Base-by-base conservation (phyloP, 352 stramenopile genomes). In the Phytophthora crassamura region DNA sequence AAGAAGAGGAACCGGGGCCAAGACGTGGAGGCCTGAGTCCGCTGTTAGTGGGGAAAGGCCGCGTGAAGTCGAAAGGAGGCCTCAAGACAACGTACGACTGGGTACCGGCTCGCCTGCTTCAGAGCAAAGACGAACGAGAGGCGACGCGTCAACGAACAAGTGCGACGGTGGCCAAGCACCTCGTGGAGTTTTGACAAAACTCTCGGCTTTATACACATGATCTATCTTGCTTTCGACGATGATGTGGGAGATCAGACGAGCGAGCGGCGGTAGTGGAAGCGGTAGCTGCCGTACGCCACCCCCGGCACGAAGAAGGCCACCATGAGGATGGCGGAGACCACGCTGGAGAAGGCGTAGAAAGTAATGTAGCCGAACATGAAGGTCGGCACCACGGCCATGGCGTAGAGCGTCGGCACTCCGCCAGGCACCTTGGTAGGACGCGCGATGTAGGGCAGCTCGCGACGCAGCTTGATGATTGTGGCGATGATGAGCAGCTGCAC, bases 401-500 rank as follows among this genome's bases (percentile, higher is more conserved):
- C 15, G 22, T 50, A 61, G 6, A 91, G 60, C 49, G 77, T 51
- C 18, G 53, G 64, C 11, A 70, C 55, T 41, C 81, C 80, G 5
- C 81, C 78, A 16, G 81, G 78, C 0, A 88, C 72, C 50, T 78
- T 80, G 28, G 71, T 88, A 0, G 88, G 86, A 3, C 89, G 81
- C 30, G 78, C 61, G 59, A 96, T 84, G 68, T 91, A 88, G 8
- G 82, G 82, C 47, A 88, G 56, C 42, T 74, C 82, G 6, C 86
- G 57, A 4, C 96, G 86, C 7, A 99, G 75, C 30, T 94, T 87
- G 47, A 98, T 78, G 72, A 96, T 90, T 0, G 95, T 85, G 11
- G 71, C 75, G 62, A 98, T 97, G 56, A 98, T 94, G 32, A 98
- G 64, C 4, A 98, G 39, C 40, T 98, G 73, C 12, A 88, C 71